phyloP scores from a whole-genome alignment of 805 yeast genomes.

The Yarrowia sp. region DNA sequence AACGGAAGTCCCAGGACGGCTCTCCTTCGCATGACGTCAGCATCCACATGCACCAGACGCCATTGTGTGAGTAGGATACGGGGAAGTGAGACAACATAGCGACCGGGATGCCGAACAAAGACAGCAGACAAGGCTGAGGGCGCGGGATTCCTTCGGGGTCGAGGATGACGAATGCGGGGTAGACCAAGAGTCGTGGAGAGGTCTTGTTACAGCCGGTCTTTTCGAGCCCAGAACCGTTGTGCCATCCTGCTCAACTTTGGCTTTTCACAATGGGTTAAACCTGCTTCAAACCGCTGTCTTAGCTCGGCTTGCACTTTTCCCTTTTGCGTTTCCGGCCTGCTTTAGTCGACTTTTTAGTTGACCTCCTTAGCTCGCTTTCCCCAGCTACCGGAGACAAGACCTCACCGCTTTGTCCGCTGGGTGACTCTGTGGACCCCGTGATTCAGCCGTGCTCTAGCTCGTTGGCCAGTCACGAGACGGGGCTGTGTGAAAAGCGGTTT shows the following conservation, averaged over 20 bases:
- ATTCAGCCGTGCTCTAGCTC: slow-evolving; percentile 16
- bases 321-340: too few relatives aligned
- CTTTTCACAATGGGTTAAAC: neutral
- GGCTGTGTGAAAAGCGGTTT: too few relatives aligned
- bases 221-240: neutral
- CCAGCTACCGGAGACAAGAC: slow-evolving; percentile 5
- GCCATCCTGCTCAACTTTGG: neutral
- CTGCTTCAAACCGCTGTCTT: neutral
- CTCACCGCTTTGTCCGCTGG: neutral
- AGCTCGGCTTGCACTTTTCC: neutral
- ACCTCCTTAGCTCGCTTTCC: slow-evolving; percentile 8
- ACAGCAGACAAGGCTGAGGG: too few relatives aligned
- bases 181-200: too few relatives aligned
- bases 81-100: slow-evolving; percentile 10
- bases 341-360: slow-evolving; percentile 18
- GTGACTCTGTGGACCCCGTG: neutral
- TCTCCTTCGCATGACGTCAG: slow-evolving; percentile 16
- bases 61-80: neutral
- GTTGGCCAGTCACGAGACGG: slow-evolving; percentile 7
- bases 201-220: too few relatives aligned
- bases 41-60: neutral
- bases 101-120: neutral
- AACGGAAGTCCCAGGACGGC: too few relatives aligned
- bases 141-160: neutral
- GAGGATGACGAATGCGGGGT: neutral